Conservation (phyloP, 148 eudicot genomes). For the Beta vulgaris region DNA sequence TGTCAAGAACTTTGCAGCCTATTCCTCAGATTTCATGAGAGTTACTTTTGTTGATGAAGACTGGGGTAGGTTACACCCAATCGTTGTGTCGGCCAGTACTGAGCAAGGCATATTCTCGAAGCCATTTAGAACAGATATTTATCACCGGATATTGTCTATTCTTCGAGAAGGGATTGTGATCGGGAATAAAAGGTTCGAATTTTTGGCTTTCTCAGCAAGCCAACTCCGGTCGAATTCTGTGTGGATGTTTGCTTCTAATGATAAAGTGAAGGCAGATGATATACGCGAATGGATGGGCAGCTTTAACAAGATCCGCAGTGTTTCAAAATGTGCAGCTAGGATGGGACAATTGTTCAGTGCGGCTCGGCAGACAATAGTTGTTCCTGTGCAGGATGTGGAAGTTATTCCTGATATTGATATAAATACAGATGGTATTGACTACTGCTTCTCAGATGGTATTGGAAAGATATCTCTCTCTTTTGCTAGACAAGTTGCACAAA, state of each 20-base stretch:
- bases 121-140: conserved; percentile 61
- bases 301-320: conserved; percentile 82
- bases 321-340: conserved; percentile 96
- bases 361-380: conserved; percentile 72
- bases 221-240: conserved; percentile 90
- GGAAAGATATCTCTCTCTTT: conserved; percentile 85
- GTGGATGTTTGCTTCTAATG: conserved; percentile 99
- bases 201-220: conserved; percentile 93
- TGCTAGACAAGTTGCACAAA: conserved; percentile 79
- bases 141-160: conserved; percentile 68
- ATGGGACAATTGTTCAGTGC: conserved; percentile 97
- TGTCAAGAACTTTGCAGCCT: conserved; percentile 70
- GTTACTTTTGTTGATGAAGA: conserved; percentile 98
- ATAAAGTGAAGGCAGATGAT: conserved; percentile 64
- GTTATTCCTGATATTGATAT: conserved; percentile 79
- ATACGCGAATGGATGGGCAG: conserved; percentile 98
- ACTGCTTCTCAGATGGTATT: conserved; percentile 94
- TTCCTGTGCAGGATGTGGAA: conserved; percentile 68
- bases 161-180: conserved; percentile 76
- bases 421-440: conserved; percentile 61
- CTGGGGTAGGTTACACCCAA: conserved; percentile 69
- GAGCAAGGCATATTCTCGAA: conserved; percentile 71
- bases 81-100: conserved; percentile 51
- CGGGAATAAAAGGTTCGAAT: conserved; percentile 75
- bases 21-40: conserved; percentile 84